These are phyloP conservation scores for Solanum tacnaense DNA, from an alignment of 257 asterid genomes.

Conservation along the genomic window DNA sequence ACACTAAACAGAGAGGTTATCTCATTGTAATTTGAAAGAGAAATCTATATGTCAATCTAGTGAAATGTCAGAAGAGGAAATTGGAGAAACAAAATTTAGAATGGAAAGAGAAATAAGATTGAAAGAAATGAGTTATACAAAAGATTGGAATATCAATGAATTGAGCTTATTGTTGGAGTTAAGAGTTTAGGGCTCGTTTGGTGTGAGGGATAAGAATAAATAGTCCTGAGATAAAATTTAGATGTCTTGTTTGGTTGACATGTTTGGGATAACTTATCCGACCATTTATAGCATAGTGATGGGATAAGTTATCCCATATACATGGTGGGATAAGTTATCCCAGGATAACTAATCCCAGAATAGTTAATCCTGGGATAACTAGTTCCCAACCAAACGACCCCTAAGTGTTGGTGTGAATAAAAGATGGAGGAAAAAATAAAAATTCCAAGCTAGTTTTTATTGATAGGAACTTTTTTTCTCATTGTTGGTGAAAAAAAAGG, in stretches of 20 bases:
- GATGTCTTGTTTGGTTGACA: too few relatives aligned
- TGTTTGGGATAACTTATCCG: too few relatives aligned
- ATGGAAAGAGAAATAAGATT: background rate
- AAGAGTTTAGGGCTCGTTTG: background rate
- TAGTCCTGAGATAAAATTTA: too few relatives aligned
- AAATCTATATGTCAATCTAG: background rate
- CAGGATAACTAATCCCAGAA: too few relatives aligned
- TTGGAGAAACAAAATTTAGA: background rate
- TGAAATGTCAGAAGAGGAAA: background rate
- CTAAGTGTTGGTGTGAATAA: background rate
- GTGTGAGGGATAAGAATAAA: too few relatives aligned
- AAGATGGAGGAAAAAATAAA: background rate
- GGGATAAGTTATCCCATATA: too few relatives aligned
- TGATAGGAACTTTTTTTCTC: background rate
- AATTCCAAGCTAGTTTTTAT: background rate
- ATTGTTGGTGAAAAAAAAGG: background rate
- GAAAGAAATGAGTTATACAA: background rate
- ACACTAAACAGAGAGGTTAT: background rate
- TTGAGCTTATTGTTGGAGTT: background rate
- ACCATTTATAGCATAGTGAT: too few relatives aligned
- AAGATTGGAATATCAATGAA: background rate
- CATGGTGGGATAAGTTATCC: too few relatives aligned
- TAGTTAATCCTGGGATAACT: too few relatives aligned
- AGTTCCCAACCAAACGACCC: too few relatives aligned
- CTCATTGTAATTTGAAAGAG: background rate